A percentile compares a stretch with the other conserved stretches of the same genome.
phyloP scores from a whole-genome alignment of 768 basidiomycete species.

The Russula ochroleuca region DNA sequence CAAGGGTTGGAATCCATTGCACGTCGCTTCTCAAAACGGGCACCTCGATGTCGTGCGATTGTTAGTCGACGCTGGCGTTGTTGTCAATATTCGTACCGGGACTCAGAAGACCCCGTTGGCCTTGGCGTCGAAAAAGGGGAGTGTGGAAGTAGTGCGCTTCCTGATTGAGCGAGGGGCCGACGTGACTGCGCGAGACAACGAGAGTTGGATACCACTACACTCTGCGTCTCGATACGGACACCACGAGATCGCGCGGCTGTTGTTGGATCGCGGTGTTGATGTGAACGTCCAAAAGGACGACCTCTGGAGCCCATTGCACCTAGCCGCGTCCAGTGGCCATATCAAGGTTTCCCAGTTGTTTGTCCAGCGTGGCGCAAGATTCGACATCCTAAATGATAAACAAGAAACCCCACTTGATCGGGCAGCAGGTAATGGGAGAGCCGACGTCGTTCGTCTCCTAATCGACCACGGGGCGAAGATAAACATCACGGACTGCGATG shows the following conservation, averaged over 20 bases:
- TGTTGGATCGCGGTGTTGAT: neutral
- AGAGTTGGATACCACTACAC: neutral
- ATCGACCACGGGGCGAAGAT: slow-evolving; percentile 17
- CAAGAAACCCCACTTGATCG: slow-evolving; percentile 8
- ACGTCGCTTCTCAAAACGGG: neutral
- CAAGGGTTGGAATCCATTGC: neutral
- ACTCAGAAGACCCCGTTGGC: neutral
- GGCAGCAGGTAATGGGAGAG: slow-evolving; percentile 1
- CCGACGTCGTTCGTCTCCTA: neutral
- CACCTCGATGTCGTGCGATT: neutral
- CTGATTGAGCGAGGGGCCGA: slow-evolving; percentile 6
- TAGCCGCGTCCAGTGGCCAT: neutral
- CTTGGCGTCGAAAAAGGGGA: neutral
- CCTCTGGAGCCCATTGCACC: neutral
- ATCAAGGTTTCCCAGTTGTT: neutral
- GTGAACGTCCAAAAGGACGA: neutral
- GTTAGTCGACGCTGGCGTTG: neutral
- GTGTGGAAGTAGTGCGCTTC: neutral
- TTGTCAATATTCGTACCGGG: neutral
- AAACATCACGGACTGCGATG: neutral
- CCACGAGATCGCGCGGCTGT: neutral
- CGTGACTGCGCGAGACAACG: neutral
- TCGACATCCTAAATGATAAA: neutral
- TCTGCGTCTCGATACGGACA: neutral
- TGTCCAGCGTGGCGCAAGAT: neutral